These are phyloP conservation scores for Diaporthe sp. DNA, from an alignment of 2,329 filamentous ascomycete genomes.

Conservation along the genomic window DNA sequence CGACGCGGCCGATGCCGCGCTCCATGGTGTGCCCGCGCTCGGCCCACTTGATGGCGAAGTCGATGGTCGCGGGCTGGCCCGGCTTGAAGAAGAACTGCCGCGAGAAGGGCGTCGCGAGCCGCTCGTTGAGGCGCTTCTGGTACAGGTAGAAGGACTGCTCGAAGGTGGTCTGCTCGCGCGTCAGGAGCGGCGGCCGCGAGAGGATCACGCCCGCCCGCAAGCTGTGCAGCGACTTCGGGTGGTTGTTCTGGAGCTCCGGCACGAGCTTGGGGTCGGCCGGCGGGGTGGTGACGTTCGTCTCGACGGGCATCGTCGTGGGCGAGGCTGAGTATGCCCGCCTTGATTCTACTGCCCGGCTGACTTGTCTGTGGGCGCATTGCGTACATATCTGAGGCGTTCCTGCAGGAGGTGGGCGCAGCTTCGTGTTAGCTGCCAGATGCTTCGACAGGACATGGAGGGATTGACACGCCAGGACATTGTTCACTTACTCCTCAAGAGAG, in stretches of 20 bases:
- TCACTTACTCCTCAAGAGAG: slow-evolving; percentile 63
- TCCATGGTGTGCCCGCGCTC: slow-evolving; percentile 81
- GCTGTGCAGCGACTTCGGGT: slow-evolving; percentile 55
- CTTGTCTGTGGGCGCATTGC: slow-evolving; percentile 54
- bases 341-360: slow-evolving; percentile 43
- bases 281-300: slow-evolving; percentile 45
- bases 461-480: slow-evolving; percentile 8
- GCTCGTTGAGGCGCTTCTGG: slow-evolving; percentile 96
- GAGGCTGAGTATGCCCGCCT: slow-evolving; percentile 53
- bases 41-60: slow-evolving; percentile 89
- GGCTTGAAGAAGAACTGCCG: slow-evolving; percentile 96
- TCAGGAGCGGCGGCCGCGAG: slow-evolving; percentile 89
- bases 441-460: slow-evolving; percentile 12
- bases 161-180: slow-evolving; percentile 85
- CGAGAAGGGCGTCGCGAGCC: slow-evolving; percentile 87
- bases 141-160: slow-evolving; percentile 97
- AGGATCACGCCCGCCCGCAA: slow-evolving; percentile 81
- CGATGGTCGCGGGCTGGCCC: slow-evolving; percentile 84
- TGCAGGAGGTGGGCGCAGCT: slow-evolving; percentile 33
- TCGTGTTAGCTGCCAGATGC: slow-evolving; percentile 50
- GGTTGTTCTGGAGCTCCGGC: slow-evolving; percentile 39
- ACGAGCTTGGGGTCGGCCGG: slow-evolving; percentile 47
- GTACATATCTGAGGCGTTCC: slow-evolving; percentile 50
- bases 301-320: slow-evolving; percentile 45
- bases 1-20: slow-evolving; percentile 88